Evolutionary conservation across 495 filamentous ascomycete species (phyloP).

Genomic region (Penicillium bovifimosum): DNA sequence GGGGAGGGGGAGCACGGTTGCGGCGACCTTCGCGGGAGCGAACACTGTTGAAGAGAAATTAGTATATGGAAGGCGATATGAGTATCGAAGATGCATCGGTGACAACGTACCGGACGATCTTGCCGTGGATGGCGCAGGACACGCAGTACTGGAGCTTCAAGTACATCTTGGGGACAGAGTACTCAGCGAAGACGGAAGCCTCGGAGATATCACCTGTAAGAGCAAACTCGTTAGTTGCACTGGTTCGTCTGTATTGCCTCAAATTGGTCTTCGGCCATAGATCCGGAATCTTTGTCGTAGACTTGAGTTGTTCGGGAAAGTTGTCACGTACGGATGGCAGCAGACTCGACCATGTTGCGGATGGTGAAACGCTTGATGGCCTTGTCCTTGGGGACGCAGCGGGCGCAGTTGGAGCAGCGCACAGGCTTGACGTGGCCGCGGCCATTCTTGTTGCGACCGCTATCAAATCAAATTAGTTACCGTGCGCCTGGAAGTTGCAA

Average conservation of each 20-base stretch:
- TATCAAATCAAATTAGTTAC: constrained; percentile 36
- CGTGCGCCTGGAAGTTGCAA: constrained; percentile 8
- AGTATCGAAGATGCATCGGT: not conserved
- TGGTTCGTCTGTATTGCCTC: constrained; percentile 1
- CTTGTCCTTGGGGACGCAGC: constrained; percentile 99
- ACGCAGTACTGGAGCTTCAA: constrained; percentile 99
- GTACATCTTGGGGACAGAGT: constrained; percentile 99
- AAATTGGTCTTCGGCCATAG: not conserved
- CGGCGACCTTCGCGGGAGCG: constrained; percentile 94
- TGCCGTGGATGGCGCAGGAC: constrained; percentile 99
- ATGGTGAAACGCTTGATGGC: constrained; percentile 99
- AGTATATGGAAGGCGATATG: constrained; percentile 24
- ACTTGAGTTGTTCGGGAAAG: constrained; percentile 10
- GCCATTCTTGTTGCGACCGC: constrained; percentile 99
- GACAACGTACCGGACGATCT: constrained; percentile 92
- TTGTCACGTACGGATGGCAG: constrained; percentile 88
- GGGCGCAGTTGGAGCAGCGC: constrained; percentile 99
- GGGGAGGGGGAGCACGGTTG: constrained; percentile 95
- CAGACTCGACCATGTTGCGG: constrained; percentile 99
- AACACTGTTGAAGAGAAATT: constrained; percentile 57
- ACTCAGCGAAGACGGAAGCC: constrained; percentile 97
- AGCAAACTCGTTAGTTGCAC: constrained; percentile 2
- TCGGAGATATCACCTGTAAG: constrained; percentile 96
- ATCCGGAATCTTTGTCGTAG: constrained; percentile 7
- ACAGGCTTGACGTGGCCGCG: constrained; percentile 99